Base-by-base conservation (phyloP, 805 yeast species). In the Yamadazyma olivae region DNA sequence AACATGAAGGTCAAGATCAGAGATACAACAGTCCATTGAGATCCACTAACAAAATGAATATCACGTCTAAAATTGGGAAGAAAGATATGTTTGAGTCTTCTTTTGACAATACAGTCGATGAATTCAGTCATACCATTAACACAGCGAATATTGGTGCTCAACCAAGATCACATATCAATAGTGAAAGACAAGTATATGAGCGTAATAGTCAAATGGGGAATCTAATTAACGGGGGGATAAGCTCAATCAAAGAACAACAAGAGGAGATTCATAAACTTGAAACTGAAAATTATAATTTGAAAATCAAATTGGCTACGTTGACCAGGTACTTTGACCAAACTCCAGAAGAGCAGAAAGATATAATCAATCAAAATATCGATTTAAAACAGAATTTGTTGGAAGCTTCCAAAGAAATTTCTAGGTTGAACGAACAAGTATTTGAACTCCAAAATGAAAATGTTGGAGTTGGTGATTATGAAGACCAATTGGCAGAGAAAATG, bases 271-370 rank as follows among this genome's bases (percentile, higher is more conserved):
- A 53, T 27, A 51, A 53, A 38, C 54, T 71, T 21, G 56, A 62
- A 37, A 55, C 63, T 8, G 76, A 71, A 25, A 71, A 71, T 40
- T 67, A 64, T 44, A 66, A 65, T 35, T 53, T 71, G 43, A 71
- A 68, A 43, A 57, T 70, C 23, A 67, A 69, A 40, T 54, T 70
- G 25, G 67, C 71, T 2, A 64, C 70, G 3, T 51, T 69, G 20
- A 61, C 64, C 4, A 57, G 61, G 45, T 65, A 57, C 33, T 52
- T 67, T 27, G 57, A 64, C 32, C 64, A 59, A n/a, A 55, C 71
- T n/a, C 76, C 77, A 0, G 54, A 50, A 25, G 73, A 68, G 36
- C 61, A 65, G 22, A 45, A 51, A 2, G 64, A 61, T 5, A 36
- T 71, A 33, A 54, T 70, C 22, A 53, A 52, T 36, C 64, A 64